Percentiles rank a stretch among this genome's conserved stretches.
These are phyloP conservation scores for Mrakia hoshinonis DNA, from an alignment of 768 basidiomycete species.

Conservation along the genomic window DNA sequence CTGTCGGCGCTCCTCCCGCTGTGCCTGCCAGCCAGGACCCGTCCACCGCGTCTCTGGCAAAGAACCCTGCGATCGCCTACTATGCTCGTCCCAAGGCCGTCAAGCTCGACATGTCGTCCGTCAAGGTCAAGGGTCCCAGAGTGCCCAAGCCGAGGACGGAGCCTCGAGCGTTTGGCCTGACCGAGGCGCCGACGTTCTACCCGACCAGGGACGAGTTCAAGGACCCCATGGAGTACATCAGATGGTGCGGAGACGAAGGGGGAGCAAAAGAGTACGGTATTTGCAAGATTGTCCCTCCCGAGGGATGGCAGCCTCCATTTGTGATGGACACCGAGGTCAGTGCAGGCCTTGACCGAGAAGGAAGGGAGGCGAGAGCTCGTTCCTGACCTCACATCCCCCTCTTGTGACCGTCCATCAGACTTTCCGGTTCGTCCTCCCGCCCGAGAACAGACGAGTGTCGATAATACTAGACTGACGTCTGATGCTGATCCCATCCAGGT, in stretches of 20 bases:
- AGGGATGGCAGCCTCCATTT: slow-evolving; percentile 91
- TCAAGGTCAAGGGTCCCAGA: slow-evolving; percentile 23
- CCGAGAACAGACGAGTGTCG: not conserved
- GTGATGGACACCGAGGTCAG: slow-evolving; percentile 85
- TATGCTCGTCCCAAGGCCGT: slow-evolving; percentile 1
- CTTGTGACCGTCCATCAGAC: slow-evolving; percentile 1
- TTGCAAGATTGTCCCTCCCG: slow-evolving; percentile 90
- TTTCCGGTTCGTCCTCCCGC: slow-evolving; percentile 11
- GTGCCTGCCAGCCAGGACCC: not conserved
- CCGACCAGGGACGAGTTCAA: slow-evolving; percentile 85
- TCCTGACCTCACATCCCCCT: slow-evolving; percentile 8
- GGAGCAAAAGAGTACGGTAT: slow-evolving; percentile 71
- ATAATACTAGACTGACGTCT: not conserved
- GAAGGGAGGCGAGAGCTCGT: not conserved
- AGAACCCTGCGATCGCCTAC: slow-evolving; percentile 22
- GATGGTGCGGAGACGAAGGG: slow-evolving; percentile 50
- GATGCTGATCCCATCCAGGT: slow-evolving; percentile 56
- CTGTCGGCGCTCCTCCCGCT: not conserved
- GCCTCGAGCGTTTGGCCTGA: slow-evolving; percentile 65
- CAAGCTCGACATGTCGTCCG: slow-evolving; percentile 6
- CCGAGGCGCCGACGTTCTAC: slow-evolving; percentile 81
- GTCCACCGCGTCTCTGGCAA: not conserved
- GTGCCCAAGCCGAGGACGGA: slow-evolving; percentile 31
- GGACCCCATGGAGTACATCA: slow-evolving; percentile 89
- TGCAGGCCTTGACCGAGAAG: slow-evolving; percentile 22